Base-by-base conservation (phyloP, 176 grass and related monocot species). In the Oryza rufipogon region DNA sequence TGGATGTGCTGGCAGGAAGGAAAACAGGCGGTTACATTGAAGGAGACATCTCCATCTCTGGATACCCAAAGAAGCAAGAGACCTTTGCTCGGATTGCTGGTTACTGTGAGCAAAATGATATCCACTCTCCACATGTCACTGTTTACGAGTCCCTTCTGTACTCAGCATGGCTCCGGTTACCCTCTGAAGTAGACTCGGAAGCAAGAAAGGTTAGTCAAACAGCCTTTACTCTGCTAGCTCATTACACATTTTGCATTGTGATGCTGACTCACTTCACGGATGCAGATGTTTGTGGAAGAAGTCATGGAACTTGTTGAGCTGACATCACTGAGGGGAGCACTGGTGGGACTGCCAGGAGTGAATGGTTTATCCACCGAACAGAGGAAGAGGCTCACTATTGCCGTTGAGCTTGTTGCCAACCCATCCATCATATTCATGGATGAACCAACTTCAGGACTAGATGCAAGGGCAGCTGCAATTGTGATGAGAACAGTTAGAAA, bases 351-450 rank as follows among this genome's bases (percentile, higher is more conserved):
- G 36, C 95, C 95, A 17, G 92, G 95, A n/a, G 92, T 97, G 60
- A 97, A 94, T 82, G 95, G 95, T 51, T 85, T 97, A 64, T 97
- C 95, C 22, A 97, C 92, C 11, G 95, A 97, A 74, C 95, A 97
- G 68, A 34, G 95, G 44, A 97, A 97, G 76, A 97, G 95, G 73
- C 85, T 97, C 44, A 97, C 95, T 4, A 94, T 97, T 89, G 92
- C 95, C 26, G 95, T 97, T 56, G 95, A 97, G 72, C 89, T 97
- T 39, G 95, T 94, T 26, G 92, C 95, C 45, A 97, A 97, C 52
- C 95, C 95, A 36, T 94, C 95, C 58, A 97, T 97, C 84, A 94
- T 97, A 89, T 97, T 97, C 79, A 92, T 97, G 95, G 95, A 97
- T 34, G 95, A 97, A 68, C 95, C 92, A 56, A 97, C 95, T 46